A percentile compares a stretch with the other conserved stretches of the same genome.
Evolutionary conservation across 306 rosid genomes (phyloP).

Genomic region (Spatholobus suberectus): DNA sequence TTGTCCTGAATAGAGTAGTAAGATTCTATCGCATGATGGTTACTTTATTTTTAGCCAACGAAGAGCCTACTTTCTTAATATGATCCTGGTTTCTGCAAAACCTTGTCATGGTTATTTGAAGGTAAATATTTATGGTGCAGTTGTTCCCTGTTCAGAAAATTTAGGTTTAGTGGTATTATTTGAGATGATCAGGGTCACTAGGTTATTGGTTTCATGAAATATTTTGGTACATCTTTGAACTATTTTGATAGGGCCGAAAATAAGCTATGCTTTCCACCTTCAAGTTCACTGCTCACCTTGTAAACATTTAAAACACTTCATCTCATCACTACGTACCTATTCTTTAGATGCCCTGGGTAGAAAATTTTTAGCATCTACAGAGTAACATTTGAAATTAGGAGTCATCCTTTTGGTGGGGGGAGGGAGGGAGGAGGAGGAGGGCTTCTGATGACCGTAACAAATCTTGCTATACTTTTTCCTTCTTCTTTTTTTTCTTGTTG

Average conservation of each 20-base stretch:
- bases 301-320: conserved; percentile 1
- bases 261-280: neutral
- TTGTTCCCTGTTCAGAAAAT: conserved; percentile 12
- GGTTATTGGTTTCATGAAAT: conserved; percentile 2
- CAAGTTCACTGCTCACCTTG: neutral
- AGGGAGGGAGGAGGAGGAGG: no score
- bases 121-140: neutral
- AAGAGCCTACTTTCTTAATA: neutral
- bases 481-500: neutral
- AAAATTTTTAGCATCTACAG: neutral
- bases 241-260: neutral
- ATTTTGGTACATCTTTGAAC: neutral
- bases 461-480: neutral
- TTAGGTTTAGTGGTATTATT: neutral
- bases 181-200: neutral
- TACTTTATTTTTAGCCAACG: neutral
- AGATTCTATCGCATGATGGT: neutral
- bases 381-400: neutral
- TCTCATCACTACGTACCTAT: neutral
- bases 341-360: neutral
- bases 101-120: neutral
- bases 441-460: neutral
- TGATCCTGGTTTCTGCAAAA: neutral
- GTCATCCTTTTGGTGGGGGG: no score
- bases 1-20: conserved; percentile 9